Evolutionary conservation across 2,329 filamentous ascomycete species (phyloP), one percentile per base, ranked within the genome.

Genomic region (Aspergillus ibericus): DNA sequence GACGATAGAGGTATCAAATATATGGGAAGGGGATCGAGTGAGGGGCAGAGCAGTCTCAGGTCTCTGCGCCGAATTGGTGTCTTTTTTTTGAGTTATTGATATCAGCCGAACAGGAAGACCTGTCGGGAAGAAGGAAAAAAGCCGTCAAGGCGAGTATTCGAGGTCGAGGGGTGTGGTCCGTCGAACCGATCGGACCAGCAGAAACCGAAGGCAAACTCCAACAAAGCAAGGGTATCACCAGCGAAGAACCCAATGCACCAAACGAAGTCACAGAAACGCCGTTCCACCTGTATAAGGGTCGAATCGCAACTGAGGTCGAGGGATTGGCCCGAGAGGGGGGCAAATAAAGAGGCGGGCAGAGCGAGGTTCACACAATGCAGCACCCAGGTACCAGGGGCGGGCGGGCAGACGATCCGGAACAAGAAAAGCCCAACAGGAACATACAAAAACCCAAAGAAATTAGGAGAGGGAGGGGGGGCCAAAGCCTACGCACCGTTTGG

Each of bases 401-500:
- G 32, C 27, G 49, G 58, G 59, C 34, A 62, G 61, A 62, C 58
- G 59, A 58, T 56, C 56, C 59, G 58, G 60, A 60, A 61, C 58
- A 53, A 58, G n/a, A 35, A 61, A 59, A 57, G 58, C 60, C 60
- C 55, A 60, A 59, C 35, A 55, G 52, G 55, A 57, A 53, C 35
- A 61, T 55, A 46, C 42, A 50, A 62, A 59, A 60, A 25, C 42
- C 59, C 52, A 62, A 57, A 63, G 58, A 58, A 64, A 66, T 59
- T 53, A 60, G 55, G 59, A 65, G 55, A 66, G 62, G 63, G 63
- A 56, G 59, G 68, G 70, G 70, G 72, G 73, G 73, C 74, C 72
- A 72, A 73, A 75, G 75, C 74, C 75, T 77, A 76, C 71, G 74
- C 75, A 77, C 75, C 75, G 73, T 76, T 75, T 76, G 75, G 75